Base-by-base conservation (phyloP, 192 early-diverging fungal species). In the Chytriomyces sp. region DNA sequence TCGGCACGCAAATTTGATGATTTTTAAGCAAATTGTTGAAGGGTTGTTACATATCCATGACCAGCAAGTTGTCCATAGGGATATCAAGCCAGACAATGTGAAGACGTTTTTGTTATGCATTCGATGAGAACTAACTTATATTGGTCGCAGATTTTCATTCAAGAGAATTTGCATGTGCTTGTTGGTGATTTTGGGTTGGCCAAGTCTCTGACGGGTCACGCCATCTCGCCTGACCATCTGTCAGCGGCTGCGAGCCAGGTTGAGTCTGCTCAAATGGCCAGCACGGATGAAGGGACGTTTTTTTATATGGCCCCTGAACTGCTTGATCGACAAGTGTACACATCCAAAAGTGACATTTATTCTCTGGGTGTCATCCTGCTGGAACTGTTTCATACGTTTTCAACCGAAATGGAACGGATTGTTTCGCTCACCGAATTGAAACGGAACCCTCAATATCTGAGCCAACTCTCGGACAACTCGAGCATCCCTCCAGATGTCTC, bases 241-340 rank as follows among this genome's bases (percentile, higher is more conserved):
- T 10, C 26, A 26, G 11, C 72, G 18, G 23, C 16, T 11, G 5
- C 60, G 0, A 11, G 20, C 8, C 11, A 10, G 28, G 26, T 23
- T 45, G 72, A 28, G 24, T 11, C 26, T 18, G 23, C 62, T 57
- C 44, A 72, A 60, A 50, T 13, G 35, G 67, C 77, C 10, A 78
- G 77, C 59, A 78, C 77, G 2, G 77, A 78, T 49, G 67, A 78
- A 63, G 95, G 95, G 3, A 97, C 96, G 0, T 89, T 88, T 5
- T 90, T 95, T 44, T 97, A 97, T 77, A 93, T 91, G 50, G 93
- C 95, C 18, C 91, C 91, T 5, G 83, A 85, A 73, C 61, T 78
- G 20, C 53, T 80, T 23, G 45, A 67, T 16, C 45, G 61, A 26
- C 76, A 79, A 50, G 49, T 77, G 20, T 83, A 78, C 74, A 82